Base-by-base conservation (phyloP, 768 basidiomycete genomes). In the Mrakia hoshinonis region DNA sequence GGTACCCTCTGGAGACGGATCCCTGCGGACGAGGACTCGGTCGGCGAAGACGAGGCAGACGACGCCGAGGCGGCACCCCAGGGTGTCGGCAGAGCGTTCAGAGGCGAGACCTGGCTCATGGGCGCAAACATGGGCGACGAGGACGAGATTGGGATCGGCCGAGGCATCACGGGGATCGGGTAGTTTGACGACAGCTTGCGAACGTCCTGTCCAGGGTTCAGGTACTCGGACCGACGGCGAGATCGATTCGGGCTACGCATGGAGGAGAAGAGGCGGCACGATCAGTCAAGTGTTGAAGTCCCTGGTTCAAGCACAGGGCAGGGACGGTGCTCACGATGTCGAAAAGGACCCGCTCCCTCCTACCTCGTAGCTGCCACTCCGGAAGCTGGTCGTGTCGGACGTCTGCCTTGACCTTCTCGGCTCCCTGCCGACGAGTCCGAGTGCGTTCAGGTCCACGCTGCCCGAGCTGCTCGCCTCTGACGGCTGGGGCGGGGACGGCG, bases 1-100 rank as follows among this genome's bases (percentile, higher is more conserved):
- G 82, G 82, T 0, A 82, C 81, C 11, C 81, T 75, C 52, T 81
- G 81, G 9, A 82, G 76, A n/a, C 80, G 77, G 52, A 82, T 80
- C 7, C 79, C 36, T 55, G 73, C 36, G 22, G 36, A 26, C 51
- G 47, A 26, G 22, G 47, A 62, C 3, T 38, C 52, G 6, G 67
- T 49, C 4, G 54, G 58, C 3, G 72, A 63, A 10, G 66, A 61
- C 1, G 72, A 73, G 18, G 67, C 62, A 13, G 67, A 64, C 10
- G 67, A 39, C 22, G 67, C 58, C 6, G 67, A 54, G 22, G 20
- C 10, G 24, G 67, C 29, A 46, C 54, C 36, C 72, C 72, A 73
- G 0, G 72, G 72, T 34, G 67, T 34, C 4, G 72, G 72, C 4
- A 73, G 72, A 7, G 70, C 63, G 67, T 73, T 73, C 60, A 73